Evolutionary conservation across 768 basidiomycete genomes (phyloP), one percentile per base, ranked within the genome.

Genomic region (Calocybe indica): DNA sequence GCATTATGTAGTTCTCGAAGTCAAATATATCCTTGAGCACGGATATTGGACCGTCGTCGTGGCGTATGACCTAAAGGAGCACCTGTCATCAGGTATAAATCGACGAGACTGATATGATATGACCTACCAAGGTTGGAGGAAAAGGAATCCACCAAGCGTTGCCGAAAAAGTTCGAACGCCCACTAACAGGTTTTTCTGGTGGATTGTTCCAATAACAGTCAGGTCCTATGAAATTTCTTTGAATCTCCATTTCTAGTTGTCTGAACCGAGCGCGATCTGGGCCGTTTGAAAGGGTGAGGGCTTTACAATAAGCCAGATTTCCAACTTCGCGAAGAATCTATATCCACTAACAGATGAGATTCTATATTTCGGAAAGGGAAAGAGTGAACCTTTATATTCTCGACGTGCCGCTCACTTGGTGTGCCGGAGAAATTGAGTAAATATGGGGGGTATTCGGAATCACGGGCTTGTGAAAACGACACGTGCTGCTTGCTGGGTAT

Each of bases 81-180:
- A 47, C 49, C 42, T 15, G 39, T 36, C 6, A 33, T 14, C 33
- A 3, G 8, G 6, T 12, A 14, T 28, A 31, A 36, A 34, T 28
- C 12, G 37, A 34, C 46, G 35, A 12, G 43, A 48, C 34, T 30
- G 15, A 10, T 12, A 30, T 37, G 2, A 49, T 13, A n/a, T 14
- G 13, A 70, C 72, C 45, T 53, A 82, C 83, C 46, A 86, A 65
- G 0, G 82, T 79, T 0, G 86, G 84, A 0, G 88, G 88, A 55
- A 91, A 90, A 3, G 87, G 85, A 29, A 88, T 74, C 76, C 83
- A 82, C 82, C 85, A 88, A 7, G 85, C 79, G 51, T 86, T 84
- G 7, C 88, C 88, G 58, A 88, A 91, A 58, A 68, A 78, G 37
- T 70, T 74, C 3, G 67, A 69, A 46, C 75, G 70, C 0, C 69